Conservation (phyloP, 768 basidiomycete species). For the Russula compacta region DNA sequence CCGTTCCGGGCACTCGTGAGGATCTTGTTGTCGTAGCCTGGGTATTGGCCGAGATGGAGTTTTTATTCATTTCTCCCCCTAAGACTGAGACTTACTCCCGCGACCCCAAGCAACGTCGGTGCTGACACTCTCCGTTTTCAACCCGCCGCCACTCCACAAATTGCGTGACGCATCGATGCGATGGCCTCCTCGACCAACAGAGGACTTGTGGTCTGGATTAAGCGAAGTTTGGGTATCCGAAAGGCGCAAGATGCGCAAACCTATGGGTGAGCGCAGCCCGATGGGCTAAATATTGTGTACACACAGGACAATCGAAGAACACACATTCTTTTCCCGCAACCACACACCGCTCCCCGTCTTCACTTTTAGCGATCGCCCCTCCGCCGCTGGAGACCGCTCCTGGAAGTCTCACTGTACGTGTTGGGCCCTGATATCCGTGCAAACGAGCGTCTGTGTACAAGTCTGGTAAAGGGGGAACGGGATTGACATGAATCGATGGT, state of each 20-base stretch:
- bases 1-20: conserved; percentile 75
- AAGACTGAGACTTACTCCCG: conserved; percentile 40
- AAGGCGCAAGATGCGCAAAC: conserved; percentile 37
- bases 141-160: conserved; percentile 66
- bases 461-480: neutral
- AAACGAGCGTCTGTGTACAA: conserved; percentile 35
- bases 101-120: conserved; percentile 79
- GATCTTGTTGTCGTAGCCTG: conserved; percentile 67
- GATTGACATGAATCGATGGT: conserved; percentile 6
- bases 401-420: conserved; percentile 48
- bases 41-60: neutral
- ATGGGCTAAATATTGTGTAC: neutral
- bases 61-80: neutral
- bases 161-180: conserved; percentile 68
- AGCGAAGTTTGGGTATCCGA: conserved; percentile 36
- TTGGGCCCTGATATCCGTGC: conserved; percentile 37
- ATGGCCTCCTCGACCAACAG: conserved; percentile 55
- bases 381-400: conserved; percentile 56
- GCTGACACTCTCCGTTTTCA: conserved; percentile 70
- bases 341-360: conserved; percentile 58
- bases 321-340: conserved; percentile 75
- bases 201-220: conserved; percentile 33
- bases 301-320: conserved; percentile 16
- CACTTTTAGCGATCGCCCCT: conserved; percentile 56
- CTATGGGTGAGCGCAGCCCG: conserved; percentile 11